Evolutionary conservation across 495 filamentous ascomycete genomes (phyloP).

Genomic region (Neurospora sp.): DNA sequence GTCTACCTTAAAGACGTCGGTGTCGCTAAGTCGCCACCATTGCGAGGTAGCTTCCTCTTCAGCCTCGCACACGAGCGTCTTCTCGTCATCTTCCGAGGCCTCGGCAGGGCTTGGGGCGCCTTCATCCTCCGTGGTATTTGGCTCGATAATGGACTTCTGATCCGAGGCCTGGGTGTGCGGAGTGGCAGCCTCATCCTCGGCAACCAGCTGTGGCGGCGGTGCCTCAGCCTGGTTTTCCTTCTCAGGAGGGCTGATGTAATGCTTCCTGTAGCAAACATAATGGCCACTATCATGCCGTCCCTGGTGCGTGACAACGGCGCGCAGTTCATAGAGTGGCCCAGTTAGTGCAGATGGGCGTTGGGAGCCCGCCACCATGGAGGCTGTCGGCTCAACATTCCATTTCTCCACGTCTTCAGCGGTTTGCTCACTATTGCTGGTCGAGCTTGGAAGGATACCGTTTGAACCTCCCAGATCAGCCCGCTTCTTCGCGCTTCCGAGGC

Average conservation of each 20-base stretch:
- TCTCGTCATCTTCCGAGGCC: conserved; percentile 4
- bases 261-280: conserved; percentile 80
- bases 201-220: not conserved
- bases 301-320: conserved; percentile 79
- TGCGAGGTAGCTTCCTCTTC: conserved; percentile 24
- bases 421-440: conserved; percentile 3
- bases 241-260: conserved; percentile 15
- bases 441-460: not conserved
- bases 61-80: not conserved
- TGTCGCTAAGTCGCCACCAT: conserved; percentile 85
- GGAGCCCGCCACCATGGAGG: conserved; percentile 55
- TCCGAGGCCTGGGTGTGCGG: not conserved
- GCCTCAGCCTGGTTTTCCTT: not conserved
- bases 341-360: conserved; percentile 27
- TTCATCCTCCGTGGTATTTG: not conserved
- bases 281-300: conserved; percentile 92
- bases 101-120: not conserved
- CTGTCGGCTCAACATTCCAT: conserved; percentile 54
- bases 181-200: not conserved
- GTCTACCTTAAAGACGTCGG: conserved; percentile 62
- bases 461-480: not conserved
- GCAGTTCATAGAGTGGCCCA: conserved; percentile 65
- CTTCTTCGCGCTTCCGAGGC: conserved; percentile 45
- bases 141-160: not conserved
- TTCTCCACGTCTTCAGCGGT: conserved; percentile 37